Conservation (phyloP, 2,329 filamentous ascomycete genomes). For the Aspergillus piperis region DNA sequence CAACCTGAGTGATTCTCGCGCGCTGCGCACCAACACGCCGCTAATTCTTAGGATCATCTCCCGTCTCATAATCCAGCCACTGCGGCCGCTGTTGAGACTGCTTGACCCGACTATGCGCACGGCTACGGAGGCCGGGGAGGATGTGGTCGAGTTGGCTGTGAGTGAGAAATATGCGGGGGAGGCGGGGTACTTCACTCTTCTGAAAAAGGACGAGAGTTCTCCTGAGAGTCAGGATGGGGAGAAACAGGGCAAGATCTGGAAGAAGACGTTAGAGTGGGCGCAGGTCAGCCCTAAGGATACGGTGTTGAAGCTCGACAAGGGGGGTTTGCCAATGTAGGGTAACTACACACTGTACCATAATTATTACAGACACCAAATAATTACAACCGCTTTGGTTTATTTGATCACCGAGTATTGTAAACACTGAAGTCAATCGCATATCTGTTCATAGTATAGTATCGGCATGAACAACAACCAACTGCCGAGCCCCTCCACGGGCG, state of each 20-base stretch:
- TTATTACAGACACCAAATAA: too few relatives aligned
- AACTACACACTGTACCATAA: too few relatives aligned
- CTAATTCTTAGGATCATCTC: not conserved
- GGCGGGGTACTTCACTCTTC: not conserved
- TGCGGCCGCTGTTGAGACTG: not conserved
- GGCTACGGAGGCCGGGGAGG: not conserved
- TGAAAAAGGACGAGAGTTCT: not conserved
- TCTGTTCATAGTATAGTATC: not conserved
- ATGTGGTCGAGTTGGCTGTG: not conserved
- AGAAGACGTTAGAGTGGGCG: conserved; percentile 14
- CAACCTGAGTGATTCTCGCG: conserved; percentile 6
- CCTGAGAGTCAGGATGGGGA: conserved; percentile 4
- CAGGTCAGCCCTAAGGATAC: not conserved
- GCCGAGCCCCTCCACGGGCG: conserved; percentile 12
- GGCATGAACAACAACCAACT: conserved; percentile 7
- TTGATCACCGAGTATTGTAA: too few relatives aligned
- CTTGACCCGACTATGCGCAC: conserved; percentile 5
- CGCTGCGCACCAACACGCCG: conserved; percentile 1
- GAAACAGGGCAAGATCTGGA: conserved; percentile 11
- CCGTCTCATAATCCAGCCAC: not conserved
- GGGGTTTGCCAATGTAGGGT: too few relatives aligned
- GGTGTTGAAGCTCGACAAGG: not conserved
- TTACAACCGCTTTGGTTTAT: too few relatives aligned
- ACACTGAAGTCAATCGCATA: too few relatives aligned
- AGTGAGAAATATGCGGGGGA: not conserved